These are phyloP conservation scores for Zygotorulaspora danielsina DNA, from an alignment of 805 yeast genomes.

Conservation along the genomic window DNA sequence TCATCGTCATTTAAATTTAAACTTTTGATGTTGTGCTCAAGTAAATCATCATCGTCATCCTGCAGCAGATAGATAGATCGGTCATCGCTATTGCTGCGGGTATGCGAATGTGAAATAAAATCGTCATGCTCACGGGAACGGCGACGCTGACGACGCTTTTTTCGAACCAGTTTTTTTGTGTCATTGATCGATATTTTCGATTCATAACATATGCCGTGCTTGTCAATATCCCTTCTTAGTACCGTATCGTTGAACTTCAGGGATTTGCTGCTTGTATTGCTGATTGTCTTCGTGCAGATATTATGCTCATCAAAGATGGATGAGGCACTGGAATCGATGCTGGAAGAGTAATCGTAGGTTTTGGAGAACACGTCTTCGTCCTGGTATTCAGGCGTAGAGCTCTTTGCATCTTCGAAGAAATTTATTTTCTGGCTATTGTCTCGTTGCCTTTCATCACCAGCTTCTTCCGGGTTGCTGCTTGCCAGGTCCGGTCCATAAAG, in stretches of 20 bases:
- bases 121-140: slow-evolving; percentile 9
- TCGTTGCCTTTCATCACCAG: neutral
- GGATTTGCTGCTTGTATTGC: slow-evolving; percentile 13
- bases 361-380: slow-evolving; percentile 1
- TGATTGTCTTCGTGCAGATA: slow-evolving; percentile 8
- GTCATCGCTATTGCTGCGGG: neutral
- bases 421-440: neutral
- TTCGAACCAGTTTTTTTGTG: slow-evolving; percentile 2
- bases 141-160: slow-evolving; percentile 4
- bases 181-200: slow-evolving; percentile 25
- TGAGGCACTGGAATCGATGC: slow-evolving; percentile 25
- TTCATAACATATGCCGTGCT: slow-evolving; percentile 21
- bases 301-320: slow-evolving; percentile 26
- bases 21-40: slow-evolving; percentile 1
- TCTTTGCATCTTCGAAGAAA: slow-evolving; percentile 1
- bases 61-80: neutral
- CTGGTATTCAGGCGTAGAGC: neutral
- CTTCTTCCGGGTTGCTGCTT: neutral
- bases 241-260: slow-evolving; percentile 27
- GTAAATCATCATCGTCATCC: neutral
- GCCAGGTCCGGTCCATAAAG: slow-evolving; percentile 73
- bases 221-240: slow-evolving; percentile 27
- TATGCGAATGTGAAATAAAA: slow-evolving; percentile 2
- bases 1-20: neutral
- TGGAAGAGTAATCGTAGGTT: slow-evolving; percentile 17